A percentile compares a stretch with the other conserved stretches of the same genome.
Conservation (phyloP, 345 rosid species). For the Citrus sp. region DNA sequence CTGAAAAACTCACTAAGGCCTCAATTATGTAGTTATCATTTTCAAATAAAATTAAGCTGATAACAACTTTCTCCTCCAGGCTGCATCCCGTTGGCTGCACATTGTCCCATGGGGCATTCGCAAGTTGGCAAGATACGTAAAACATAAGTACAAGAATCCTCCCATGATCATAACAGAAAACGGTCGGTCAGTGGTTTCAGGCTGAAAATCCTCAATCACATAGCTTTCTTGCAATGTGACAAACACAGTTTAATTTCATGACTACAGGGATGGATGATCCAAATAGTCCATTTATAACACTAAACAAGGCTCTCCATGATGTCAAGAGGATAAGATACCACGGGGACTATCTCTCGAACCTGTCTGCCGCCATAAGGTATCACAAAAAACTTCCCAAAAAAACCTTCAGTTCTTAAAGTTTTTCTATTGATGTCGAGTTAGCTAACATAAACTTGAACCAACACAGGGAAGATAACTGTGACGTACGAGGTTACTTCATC, state of each 20-base stretch:
- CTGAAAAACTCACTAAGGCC: background rate
- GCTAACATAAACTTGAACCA: conserved; percentile 1
- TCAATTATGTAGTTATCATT: background rate
- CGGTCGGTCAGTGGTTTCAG: conserved; percentile 51
- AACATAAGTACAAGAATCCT: conserved; percentile 76
- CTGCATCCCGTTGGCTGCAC: conserved; percentile 85
- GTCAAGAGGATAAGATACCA: conserved; percentile 77
- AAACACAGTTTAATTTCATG: conserved; percentile 4
- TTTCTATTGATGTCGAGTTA: background rate
- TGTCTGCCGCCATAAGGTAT: conserved; percentile 87
- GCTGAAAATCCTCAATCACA: background rate
- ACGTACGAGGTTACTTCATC: conserved; percentile 67
- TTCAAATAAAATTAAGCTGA: conserved; percentile 16
- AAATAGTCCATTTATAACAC: conserved; percentile 47
- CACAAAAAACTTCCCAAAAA: background rate
- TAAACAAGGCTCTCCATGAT: conserved; percentile 68
- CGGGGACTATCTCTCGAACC: conserved; percentile 77
- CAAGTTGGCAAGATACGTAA: conserved; percentile 51
- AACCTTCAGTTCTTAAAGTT: background rate
- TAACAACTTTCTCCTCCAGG: conserved; percentile 50
- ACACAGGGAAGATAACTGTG: conserved; percentile 59
- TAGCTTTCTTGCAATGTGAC: background rate
- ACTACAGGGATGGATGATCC: conserved; percentile 80
- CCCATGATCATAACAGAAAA: conserved; percentile 74
- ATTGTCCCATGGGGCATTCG: conserved; percentile 90